These are phyloP conservation scores for Flaveria sonorensis DNA, from an alignment of 129 eudicot genomes.

Conservation along the genomic window DNA sequence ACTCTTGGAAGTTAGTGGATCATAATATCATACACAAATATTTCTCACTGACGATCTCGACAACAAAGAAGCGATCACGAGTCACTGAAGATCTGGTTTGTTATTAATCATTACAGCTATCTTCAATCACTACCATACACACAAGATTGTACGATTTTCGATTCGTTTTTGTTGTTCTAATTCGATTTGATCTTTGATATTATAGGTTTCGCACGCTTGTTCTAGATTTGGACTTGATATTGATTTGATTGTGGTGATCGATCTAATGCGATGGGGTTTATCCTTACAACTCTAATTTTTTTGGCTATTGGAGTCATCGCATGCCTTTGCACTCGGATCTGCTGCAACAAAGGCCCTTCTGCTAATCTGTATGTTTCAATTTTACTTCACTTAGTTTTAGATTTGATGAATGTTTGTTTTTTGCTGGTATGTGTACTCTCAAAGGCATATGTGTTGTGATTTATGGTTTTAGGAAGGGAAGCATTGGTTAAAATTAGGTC, in stretches of 20 bases:
- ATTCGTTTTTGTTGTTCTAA: neutral
- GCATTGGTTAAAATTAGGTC: conserved; percentile 4
- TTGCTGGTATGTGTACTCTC: neutral
- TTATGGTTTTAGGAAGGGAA: neutral
- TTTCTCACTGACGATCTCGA: conserved; percentile 3
- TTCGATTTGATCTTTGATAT: neutral
- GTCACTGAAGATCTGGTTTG: conserved; percentile 29
- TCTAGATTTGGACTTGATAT: conserved; percentile 13
- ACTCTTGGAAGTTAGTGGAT: conserved; percentile 28
- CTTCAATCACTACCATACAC: too few relatives aligned
- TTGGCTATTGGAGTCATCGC: conserved; percentile 57
- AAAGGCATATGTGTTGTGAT: neutral
- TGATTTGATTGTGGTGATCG: conserved; percentile 35
- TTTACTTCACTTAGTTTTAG: neutral
- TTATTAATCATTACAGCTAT: neutral
- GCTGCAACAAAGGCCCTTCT: conserved; percentile 74
- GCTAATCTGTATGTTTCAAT: conserved; percentile 53
- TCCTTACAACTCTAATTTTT: conserved; percentile 55
- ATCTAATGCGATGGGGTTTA: conserved; percentile 51
- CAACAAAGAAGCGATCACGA: conserved; percentile 28
- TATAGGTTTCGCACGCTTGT: conserved; percentile 11
- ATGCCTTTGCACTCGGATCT: conserved; percentile 49
- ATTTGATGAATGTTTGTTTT: neutral
- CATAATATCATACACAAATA: neutral
- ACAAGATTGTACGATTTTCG: neutral